Conservation (phyloP, 2,329 filamentous ascomycete genomes). For the Ophiostoma perfectum region DNA sequence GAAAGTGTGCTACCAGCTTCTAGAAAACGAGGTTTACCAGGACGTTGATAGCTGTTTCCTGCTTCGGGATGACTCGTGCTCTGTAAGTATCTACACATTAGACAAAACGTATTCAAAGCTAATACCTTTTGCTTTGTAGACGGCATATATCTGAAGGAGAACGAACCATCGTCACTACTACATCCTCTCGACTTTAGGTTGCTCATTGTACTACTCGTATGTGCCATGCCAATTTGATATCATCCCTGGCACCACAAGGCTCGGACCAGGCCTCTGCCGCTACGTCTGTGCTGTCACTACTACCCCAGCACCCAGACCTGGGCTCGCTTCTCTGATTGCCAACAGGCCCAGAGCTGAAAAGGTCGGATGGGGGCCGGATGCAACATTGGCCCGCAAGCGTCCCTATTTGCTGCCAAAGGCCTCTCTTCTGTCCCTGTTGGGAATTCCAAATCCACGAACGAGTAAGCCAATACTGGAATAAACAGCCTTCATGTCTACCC, state of each 20-base stretch:
- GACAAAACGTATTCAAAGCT: too few relatives aligned
- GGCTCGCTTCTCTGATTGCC: neutral
- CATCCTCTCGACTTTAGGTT: too few relatives aligned
- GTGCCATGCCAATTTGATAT: too few relatives aligned
- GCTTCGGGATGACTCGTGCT: too few relatives aligned
- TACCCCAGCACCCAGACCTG: neutral
- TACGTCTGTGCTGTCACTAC: conserved; percentile 11
- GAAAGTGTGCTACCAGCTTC: too few relatives aligned
- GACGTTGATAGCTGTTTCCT: too few relatives aligned
- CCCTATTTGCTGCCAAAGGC: neutral
- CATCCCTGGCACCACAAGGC: neutral
- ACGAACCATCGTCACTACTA: too few relatives aligned
- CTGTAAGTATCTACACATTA: too few relatives aligned
- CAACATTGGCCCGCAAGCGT: conserved; percentile 15
- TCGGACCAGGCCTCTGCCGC: conserved; percentile 7
- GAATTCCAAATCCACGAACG: neutral
- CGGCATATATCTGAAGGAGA: too few relatives aligned
- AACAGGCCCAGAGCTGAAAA: neutral
- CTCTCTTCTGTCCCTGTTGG: neutral
- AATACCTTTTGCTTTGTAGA: too few relatives aligned
- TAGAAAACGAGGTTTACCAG: too few relatives aligned
- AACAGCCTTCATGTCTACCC: neutral
- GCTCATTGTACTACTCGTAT: too few relatives aligned
- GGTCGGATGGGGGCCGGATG: conserved; percentile 13
- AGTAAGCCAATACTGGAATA: neutral